These are phyloP conservation scores for Boletus calvinii DNA, from an alignment of 1,284 basidiomycete species.

Conservation along the genomic window DNA sequence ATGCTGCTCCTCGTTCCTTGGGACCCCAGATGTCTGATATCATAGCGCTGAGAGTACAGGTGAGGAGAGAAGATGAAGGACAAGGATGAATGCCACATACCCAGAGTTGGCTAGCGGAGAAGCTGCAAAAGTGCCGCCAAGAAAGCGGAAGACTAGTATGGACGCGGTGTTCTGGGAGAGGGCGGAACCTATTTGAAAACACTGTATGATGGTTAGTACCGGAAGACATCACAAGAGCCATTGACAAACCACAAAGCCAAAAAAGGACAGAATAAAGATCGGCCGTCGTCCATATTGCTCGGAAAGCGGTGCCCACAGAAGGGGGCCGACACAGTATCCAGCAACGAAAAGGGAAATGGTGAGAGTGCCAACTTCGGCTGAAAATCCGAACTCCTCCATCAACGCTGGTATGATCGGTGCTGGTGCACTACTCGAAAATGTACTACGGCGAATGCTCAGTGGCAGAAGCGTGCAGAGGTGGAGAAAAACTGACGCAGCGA, in stretches of 20 bases:
- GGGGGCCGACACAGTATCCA: constrained; percentile 59
- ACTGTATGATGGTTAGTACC: constrained; percentile 25
- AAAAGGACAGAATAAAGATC: constrained; percentile 65
- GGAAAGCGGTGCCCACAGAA: constrained; percentile 62
- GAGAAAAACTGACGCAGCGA: constrained; percentile 55
- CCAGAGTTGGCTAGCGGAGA: constrained; percentile 48
- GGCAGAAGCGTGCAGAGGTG: background rate
- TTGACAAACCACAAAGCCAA: constrained; percentile 54
- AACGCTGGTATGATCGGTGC: constrained; percentile 48
- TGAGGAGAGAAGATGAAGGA: background rate
- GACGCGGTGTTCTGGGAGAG: constrained; percentile 55
- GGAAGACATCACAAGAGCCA: background rate
- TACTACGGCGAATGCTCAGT: constrained; percentile 36
- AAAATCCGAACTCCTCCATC: constrained; percentile 52
- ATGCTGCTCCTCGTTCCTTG: constrained; percentile 64
- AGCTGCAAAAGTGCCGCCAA: constrained; percentile 57
- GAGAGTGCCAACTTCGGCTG: constrained; percentile 50
- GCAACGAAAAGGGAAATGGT: constrained; percentile 55
- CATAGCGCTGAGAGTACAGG: constrained; percentile 37
- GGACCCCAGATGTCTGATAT: constrained; percentile 71
- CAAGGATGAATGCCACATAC: constrained; percentile 31
- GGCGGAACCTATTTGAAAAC: constrained; percentile 66
- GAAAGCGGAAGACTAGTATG: constrained; percentile 64
- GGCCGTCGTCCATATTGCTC: constrained; percentile 59
- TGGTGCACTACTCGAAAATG: constrained; percentile 63